phyloP scores from a whole-genome alignment of 352 stramenopile species.

The Phytophthora megakarya region DNA sequence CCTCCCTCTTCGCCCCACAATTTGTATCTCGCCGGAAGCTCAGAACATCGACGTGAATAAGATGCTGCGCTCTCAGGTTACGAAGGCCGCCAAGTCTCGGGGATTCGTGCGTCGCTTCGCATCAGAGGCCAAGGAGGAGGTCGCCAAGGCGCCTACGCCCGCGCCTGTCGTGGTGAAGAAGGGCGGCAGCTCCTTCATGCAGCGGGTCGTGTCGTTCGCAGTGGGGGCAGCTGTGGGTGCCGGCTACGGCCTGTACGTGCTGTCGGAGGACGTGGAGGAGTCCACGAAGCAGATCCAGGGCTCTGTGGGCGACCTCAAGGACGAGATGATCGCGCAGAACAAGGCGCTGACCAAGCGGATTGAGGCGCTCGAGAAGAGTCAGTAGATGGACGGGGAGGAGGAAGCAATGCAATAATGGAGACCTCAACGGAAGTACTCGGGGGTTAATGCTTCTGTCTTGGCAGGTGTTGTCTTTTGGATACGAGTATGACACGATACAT shows the following conservation, averaged over 20 bases:
- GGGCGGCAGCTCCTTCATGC: slow-evolving; percentile 69
- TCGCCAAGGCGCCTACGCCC: slow-evolving; percentile 24
- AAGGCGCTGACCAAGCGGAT: slow-evolving; percentile 71
- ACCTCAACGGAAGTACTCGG: slow-evolving; percentile 1
- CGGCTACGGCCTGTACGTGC: slow-evolving; percentile 69
- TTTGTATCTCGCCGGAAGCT: slow-evolving; percentile 14
- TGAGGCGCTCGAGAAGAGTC: slow-evolving; percentile 73
- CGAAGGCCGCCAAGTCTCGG: slow-evolving; percentile 31
- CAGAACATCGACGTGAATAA: slow-evolving; percentile 32
- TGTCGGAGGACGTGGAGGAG: slow-evolving; percentile 72
- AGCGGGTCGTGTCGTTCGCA: slow-evolving; percentile 72
- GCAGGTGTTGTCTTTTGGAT: not conserved
- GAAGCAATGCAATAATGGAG: slow-evolving; percentile 19
- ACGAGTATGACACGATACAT: not conserved
- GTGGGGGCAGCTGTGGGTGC: slow-evolving; percentile 69
- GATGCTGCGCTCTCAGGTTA: slow-evolving; percentile 44
- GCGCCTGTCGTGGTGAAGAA: slow-evolving; percentile 46
- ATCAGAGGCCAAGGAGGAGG: slow-evolving; percentile 60
- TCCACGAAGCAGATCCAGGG: slow-evolving; percentile 77
- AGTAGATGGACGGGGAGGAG: slow-evolving; percentile 35
- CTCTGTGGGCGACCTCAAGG: slow-evolving; percentile 67
- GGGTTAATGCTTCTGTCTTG: slow-evolving; percentile 20
- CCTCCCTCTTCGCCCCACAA: slow-evolving; percentile 16
- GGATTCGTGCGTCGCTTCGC: slow-evolving; percentile 57
- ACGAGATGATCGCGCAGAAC: slow-evolving; percentile 73